Conservation (phyloP, 2,329 filamentous ascomycete genomes). For the Pyricularia pennisetigena region DNA sequence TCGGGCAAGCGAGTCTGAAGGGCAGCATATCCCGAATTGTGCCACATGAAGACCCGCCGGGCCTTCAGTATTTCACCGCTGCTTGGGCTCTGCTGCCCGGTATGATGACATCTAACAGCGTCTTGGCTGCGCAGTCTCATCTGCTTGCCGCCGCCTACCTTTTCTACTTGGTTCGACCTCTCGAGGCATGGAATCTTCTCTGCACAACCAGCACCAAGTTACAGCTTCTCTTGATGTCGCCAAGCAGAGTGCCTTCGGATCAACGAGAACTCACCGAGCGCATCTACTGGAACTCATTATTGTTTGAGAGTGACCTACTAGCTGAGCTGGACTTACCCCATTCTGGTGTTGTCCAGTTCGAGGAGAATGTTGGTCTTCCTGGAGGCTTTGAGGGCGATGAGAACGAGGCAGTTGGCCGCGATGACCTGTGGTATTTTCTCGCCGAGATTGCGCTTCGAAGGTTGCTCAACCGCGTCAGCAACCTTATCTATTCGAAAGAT, state of each 20-base stretch:
- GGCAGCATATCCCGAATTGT: constrained; percentile 68
- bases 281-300: constrained; percentile 75
- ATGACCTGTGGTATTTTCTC: constrained; percentile 80
- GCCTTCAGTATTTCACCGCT: constrained; percentile 69
- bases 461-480: constrained; percentile 68
- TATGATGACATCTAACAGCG: constrained; percentile 71
- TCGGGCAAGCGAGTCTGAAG: constrained; percentile 65
- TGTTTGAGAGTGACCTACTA: constrained; percentile 72
- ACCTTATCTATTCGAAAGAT: constrained; percentile 69
- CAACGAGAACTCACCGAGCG: constrained; percentile 66
- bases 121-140: constrained; percentile 71
- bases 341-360: constrained; percentile 73
- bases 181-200: constrained; percentile 75
- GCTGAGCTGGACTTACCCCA: constrained; percentile 75
- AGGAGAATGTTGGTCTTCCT: constrained; percentile 69
- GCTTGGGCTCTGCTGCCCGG: constrained; percentile 70
- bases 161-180: constrained; percentile 70
- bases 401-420: constrained; percentile 52
- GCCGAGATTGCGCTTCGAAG: constrained; percentile 72
- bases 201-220: constrained; percentile 75
- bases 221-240: constrained; percentile 66
- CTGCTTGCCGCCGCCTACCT: constrained; percentile 73
- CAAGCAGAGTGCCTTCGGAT: constrained; percentile 58
- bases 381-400: constrained; percentile 69
- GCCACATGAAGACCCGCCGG: constrained; percentile 60